These are phyloP conservation scores for Rutstroemia sp. DNA, from an alignment of 2,329 filamentous ascomycete species.

Conservation along the genomic window DNA sequence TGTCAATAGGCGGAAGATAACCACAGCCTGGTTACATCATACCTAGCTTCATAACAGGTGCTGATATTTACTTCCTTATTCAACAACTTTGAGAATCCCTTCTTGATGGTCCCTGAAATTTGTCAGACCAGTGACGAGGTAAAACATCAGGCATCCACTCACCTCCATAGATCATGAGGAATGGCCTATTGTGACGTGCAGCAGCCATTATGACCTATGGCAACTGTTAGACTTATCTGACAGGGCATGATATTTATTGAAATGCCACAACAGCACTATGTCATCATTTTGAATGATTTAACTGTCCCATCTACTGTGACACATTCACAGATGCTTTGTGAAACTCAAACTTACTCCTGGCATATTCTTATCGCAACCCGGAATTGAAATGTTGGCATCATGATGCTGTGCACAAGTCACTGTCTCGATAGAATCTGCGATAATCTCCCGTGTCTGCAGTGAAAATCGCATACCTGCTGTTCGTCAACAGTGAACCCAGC, in stretches of 20 bases:
- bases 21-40: background rate
- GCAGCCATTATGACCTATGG: slow-evolving; percentile 64
- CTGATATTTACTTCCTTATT: slow-evolving; percentile 79
- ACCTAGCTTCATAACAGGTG: slow-evolving; percentile 34
- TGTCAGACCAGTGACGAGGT: background rate
- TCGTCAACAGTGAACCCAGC: slow-evolving; percentile 14
- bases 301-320: too few species aligned
- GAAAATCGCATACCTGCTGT: slow-evolving; percentile 81
- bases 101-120: slow-evolving; percentile 64
- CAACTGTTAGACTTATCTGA: background rate
- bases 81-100: slow-evolving; percentile 73
- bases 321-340: background rate
- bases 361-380: slow-evolving; percentile 98
- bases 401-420: slow-evolving; percentile 83
- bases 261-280: too few species aligned
- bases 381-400: slow-evolving; percentile 88
- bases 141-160: background rate
- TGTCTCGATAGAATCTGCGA: slow-evolving; percentile 89
- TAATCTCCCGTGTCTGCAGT: slow-evolving; percentile 82
- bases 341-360: slow-evolving; percentile 45
- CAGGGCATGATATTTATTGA: too few species aligned
- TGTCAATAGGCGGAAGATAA: background rate
- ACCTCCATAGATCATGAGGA: slow-evolving; percentile 83
- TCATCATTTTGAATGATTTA: too few species aligned
- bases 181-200: slow-evolving; percentile 83